These are phyloP conservation scores for Lenwebbia sp. DNA, from an alignment of 345 rosid species.

Conservation along the genomic window DNA sequence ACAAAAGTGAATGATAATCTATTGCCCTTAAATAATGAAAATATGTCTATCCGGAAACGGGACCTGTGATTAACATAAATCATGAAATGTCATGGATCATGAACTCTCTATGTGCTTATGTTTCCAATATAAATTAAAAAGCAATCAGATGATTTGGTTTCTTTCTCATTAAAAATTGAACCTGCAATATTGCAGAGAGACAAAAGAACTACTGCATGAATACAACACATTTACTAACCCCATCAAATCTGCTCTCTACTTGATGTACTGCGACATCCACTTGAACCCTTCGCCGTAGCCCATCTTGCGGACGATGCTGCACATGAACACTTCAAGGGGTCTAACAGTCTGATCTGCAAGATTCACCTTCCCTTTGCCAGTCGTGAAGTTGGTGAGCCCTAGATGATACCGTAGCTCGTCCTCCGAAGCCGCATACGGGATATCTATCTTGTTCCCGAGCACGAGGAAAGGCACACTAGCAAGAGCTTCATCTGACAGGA, in stretches of 20 bases:
- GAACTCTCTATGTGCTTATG: neutral
- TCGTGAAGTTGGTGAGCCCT: constrained; percentile 40
- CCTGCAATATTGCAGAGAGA: neutral
- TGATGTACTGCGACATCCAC: constrained; percentile 60
- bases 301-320: constrained; percentile 56
- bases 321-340: constrained; percentile 53
- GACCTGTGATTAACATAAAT: neutral
- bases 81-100: neutral
- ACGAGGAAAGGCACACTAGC: constrained; percentile 45
- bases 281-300: constrained; percentile 60
- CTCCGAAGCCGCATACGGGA: constrained; percentile 43
- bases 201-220: neutral
- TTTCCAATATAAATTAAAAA: neutral
- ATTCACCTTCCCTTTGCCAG: constrained; percentile 47
- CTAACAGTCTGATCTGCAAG: constrained; percentile 27
- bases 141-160: neutral
- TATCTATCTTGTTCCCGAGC: constrained; percentile 52
- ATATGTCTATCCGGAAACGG: neutral
- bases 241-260: constrained; percentile 15
- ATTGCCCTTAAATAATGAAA: neutral
- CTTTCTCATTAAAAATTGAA: neutral
- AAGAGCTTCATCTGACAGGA: constrained; percentile 42
- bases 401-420: constrained; percentile 43
- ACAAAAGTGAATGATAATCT: neutral
- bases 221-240: neutral